Evolutionary conservation across 2,329 filamentous ascomycete species (phyloP).

Genomic region (Colletotrichum kahawae): DNA sequence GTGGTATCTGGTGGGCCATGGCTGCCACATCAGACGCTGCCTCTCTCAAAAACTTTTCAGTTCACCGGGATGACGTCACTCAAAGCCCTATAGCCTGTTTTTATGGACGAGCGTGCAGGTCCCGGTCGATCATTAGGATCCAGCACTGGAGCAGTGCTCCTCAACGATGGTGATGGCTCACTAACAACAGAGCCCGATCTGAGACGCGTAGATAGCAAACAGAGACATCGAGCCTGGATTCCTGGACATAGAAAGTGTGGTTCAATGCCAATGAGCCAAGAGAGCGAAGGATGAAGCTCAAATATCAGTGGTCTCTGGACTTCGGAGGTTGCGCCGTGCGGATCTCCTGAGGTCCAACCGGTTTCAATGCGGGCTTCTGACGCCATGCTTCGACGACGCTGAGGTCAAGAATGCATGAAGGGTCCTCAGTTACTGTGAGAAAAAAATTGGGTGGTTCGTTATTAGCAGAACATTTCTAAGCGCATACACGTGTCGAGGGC

Average conservation of each 20-base stretch:
- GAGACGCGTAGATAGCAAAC: neutral
- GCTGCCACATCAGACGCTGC: neutral
- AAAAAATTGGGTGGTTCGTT: neutral
- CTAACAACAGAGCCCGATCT: neutral
- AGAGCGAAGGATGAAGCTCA: neutral
- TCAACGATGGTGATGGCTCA: neutral
- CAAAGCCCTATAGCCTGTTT: slow-evolving; percentile 4
- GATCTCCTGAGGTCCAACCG: neutral
- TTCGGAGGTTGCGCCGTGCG: neutral
- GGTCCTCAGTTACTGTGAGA: neutral
- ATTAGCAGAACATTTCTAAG: neutral
- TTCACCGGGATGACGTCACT: slow-evolving; percentile 6
- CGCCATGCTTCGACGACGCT: neutral
- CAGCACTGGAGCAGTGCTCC: neutral
- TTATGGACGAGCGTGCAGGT: neutral
- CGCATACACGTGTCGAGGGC: slow-evolving; percentile 1
- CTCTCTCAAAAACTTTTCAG: neutral
- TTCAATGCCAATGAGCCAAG: neutral
- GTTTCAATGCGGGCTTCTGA: neutral
- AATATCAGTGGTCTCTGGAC: neutral
- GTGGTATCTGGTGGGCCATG: neutral
- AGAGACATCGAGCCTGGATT: neutral
- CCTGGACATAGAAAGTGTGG: neutral
- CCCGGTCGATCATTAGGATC: neutral
- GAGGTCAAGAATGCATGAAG: neutral